Evolutionary conservation across 441 rosid species (phyloP).

Genomic region (Corymbia citriodora): DNA sequence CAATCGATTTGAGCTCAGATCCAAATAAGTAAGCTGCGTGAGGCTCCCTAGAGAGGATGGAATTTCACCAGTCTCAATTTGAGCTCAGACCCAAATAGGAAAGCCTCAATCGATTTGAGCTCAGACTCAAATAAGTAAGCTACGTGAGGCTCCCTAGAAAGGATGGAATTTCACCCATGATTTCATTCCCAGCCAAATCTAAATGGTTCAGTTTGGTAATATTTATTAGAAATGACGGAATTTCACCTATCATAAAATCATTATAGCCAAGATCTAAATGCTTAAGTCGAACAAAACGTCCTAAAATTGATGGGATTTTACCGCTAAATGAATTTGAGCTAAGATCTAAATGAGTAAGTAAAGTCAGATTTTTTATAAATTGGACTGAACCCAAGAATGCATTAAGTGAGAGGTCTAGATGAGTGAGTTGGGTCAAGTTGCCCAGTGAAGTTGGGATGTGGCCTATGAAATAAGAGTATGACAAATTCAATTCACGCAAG

Average conservation of each 20-base stretch:
- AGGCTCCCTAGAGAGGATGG: not conserved
- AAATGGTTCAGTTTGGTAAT: too few relatives aligned
- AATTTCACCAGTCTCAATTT: not conserved
- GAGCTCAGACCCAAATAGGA: too few relatives aligned
- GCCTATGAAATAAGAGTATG: not conserved
- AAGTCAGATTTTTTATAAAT: not conserved
- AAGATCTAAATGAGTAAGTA: too few relatives aligned
- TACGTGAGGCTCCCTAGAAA: not conserved
- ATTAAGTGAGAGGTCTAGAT: constrained; percentile 13
- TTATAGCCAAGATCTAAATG: too few relatives aligned
- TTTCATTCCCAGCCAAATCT: not conserved
- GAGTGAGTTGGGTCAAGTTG: not conserved
- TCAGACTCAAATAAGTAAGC: not conserved
- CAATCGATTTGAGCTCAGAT: not conserved
- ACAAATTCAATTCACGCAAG: constrained; percentile 1
- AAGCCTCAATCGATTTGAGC: not conserved
- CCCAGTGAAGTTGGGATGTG: constrained; percentile 2
- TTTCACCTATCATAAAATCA: too few relatives aligned
- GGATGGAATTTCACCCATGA: not conserved
- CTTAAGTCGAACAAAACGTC: too few relatives aligned
- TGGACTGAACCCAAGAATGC: not conserved
- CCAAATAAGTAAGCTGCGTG: not conserved
- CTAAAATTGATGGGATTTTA: too few relatives aligned
- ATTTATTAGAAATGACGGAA: too few relatives aligned
- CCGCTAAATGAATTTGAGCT: too few relatives aligned